Base-by-base conservation (phyloP, 2,329 filamentous ascomycete species). In the Alternaria metachromatica region DNA sequence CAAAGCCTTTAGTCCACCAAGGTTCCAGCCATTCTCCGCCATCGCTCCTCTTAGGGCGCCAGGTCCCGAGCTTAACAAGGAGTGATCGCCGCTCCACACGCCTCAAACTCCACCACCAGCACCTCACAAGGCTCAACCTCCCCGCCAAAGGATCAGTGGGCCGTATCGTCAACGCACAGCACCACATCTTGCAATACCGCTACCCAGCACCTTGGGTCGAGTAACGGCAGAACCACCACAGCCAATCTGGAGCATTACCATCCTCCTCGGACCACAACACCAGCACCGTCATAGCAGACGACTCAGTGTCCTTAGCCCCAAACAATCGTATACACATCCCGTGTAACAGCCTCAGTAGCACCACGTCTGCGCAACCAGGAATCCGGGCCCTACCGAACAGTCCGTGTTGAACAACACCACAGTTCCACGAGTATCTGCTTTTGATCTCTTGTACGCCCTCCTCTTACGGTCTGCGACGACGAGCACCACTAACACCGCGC, bases 21-120 rank as follows among this genome's bases (percentile, higher is more conserved):
- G 76, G 78, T 82, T 79, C 81, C 82, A 82, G 82, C 81, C 78
- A 41, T 77, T 72, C 74, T 80, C 76, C 77, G 81, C 82, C 82
- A 80, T 82, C 78, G 78, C 77, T 78, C 72, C 76, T 68, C 75
- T 78, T 79, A 76, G 77, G 74, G 76, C 80, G 78, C 72, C 81
- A 80, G 78, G 76, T 79, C 78, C 78, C 80, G 79, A 82, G 81
- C 81, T 83, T 83, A 83, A 83, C 82, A 83, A 82, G 82, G 80
- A 70, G 71, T 46, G 82, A 84, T 84, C 82, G 82, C 80, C 82
- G 76, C 78, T 78, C 72, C 75, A 68, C 73, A 70, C 75, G 76
- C 76, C 76, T 76, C 74, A 72, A 68, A 74, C 75, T 76, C 72
- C 77, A 75, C 77, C 74, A 76, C 64, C 70, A 69, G 30, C 64